Base-by-base conservation (phyloP, 1,284 basidiomycete species). In the Trametes sp. region DNA sequence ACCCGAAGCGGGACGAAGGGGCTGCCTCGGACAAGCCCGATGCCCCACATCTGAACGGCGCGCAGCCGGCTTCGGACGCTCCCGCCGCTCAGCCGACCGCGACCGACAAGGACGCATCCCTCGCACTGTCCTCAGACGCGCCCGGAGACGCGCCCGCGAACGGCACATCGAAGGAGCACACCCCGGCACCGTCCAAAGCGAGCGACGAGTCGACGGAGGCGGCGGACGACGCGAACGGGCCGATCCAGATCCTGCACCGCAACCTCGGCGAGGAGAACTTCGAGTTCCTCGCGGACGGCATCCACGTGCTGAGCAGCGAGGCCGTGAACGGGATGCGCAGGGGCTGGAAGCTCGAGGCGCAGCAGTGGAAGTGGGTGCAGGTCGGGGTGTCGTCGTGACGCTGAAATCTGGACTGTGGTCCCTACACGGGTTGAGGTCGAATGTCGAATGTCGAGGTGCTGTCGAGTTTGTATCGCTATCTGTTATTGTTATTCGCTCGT, bases 241-340 rank as follows among this genome's bases (percentile, higher is more conserved):
- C 65, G 21, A 61, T 72, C 31, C 64, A 69, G 61, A 63, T 74
- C 59, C 54, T 74, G 44, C 72, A 73, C 45, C 67, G 65, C 3
- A 67, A 71, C 49, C 50, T 75, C n/a, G 58, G 66, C 52, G 63
- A 65, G 55, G 66, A 72, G 57, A 71, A 72, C 61, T 66, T 75
- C 44, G 72, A 72, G 52, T 75, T 75, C 61, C 59, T 64, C 26
- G 45, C 60, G 46, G 73, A 72, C 38, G 74, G 73, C 55, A 62
- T 75, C 45, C 52, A 60, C 49, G 53, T 72, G 36, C 45, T 72
- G 52, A 67, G 65, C 59, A 59, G 38, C 51, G 67, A 72, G 57
- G 62, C 63, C 26, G 63, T 57, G 57, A 64, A 69, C 61, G 70
- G 70, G 38, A 67, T 63, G 64, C 62, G 68, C 51, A 67, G 62